Conservation (phyloP, 257 asterid genomes). For the Nicotiana tabacum region DNA sequence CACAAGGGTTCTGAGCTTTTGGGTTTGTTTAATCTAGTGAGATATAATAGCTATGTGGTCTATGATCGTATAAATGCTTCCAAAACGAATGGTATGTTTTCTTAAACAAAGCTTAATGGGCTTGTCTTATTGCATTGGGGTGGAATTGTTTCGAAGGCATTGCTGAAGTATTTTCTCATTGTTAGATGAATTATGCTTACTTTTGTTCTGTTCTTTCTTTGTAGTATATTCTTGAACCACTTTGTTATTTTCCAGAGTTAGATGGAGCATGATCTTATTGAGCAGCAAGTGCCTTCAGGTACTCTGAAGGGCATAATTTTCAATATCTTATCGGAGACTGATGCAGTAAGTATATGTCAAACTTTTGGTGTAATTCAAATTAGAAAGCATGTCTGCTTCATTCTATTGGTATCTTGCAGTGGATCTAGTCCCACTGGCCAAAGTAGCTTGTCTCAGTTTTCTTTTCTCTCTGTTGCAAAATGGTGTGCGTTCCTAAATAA, state of each 20-base stretch:
- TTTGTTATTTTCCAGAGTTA: slow-evolving; percentile 9
- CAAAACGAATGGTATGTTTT: background rate
- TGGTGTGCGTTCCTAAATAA: background rate
- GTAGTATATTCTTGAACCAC: background rate
- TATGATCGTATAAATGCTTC: background rate
- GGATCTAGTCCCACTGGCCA: background rate
- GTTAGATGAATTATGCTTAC: slow-evolving; percentile 5
- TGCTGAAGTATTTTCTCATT: background rate
- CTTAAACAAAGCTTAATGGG: background rate
- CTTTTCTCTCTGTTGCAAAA: background rate
- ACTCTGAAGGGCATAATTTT: slow-evolving; percentile 54
- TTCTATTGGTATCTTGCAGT: slow-evolving; percentile 10
- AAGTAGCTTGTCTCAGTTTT: background rate
- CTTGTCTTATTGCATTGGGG: background rate
- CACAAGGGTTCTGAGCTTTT: background rate
- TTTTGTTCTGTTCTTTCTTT: background rate
- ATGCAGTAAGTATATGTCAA: slow-evolving; percentile 59
- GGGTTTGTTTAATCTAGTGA: background rate
- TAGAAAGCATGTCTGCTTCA: background rate
- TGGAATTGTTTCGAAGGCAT: background rate
- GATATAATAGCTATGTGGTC: background rate
- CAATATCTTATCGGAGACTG: slow-evolving; percentile 58
- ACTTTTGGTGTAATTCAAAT: slow-evolving; percentile 6
- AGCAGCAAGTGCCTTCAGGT: slow-evolving; percentile 42
- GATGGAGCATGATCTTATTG: slow-evolving; percentile 50